Evolutionary conservation across 805 yeast species (phyloP).

Genomic region (Torulaspora quercuum): DNA sequence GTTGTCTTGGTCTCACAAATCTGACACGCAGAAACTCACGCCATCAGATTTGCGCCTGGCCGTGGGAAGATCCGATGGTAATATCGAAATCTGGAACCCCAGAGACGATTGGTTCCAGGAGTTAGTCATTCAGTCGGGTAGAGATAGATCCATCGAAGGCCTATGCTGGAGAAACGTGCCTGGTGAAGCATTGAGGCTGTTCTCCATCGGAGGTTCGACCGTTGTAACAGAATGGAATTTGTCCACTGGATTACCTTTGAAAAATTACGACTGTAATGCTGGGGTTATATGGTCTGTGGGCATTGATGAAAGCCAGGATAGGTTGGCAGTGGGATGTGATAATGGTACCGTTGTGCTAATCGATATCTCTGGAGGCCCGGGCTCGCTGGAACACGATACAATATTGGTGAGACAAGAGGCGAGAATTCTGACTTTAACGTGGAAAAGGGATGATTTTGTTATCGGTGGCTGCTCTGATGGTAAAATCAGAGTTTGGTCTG

Average conservation of each 20-base stretch:
- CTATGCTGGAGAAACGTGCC: slow-evolving; percentile 66
- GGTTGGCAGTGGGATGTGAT: slow-evolving; percentile 88
- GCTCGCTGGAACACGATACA: slow-evolving; percentile 68
- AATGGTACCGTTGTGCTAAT: slow-evolving; percentile 85
- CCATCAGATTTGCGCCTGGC: slow-evolving; percentile 69
- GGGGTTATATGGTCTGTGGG: slow-evolving; percentile 92
- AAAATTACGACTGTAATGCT: slow-evolving; percentile 83
- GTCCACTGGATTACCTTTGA: slow-evolving; percentile 62
- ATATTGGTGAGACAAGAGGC: slow-evolving; percentile 81
- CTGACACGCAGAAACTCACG: slow-evolving; percentile 43
- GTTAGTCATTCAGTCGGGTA: slow-evolving; percentile 66
- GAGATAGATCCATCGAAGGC: slow-evolving; percentile 84
- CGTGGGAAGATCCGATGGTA: slow-evolving; percentile 90
- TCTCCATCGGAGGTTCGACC: slow-evolving; percentile 93
- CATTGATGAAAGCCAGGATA: slow-evolving; percentile 55
- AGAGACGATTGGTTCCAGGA: slow-evolving; percentile 79
- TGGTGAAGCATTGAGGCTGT: slow-evolving; percentile 61
- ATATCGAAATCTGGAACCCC: slow-evolving; percentile 94
- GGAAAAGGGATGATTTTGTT: slow-evolving; percentile 62
- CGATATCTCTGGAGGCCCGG: slow-evolving; percentile 84
- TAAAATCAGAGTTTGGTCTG: slow-evolving; percentile 77
- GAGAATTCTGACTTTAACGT: slow-evolving; percentile 72
- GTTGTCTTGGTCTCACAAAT: slow-evolving; percentile 66
- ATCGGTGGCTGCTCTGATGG: slow-evolving; percentile 98
- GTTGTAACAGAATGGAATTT: slow-evolving; percentile 90